phyloP scores from a whole-genome alignment of 306 rosid genomes.

The Cicer bijugum region DNA sequence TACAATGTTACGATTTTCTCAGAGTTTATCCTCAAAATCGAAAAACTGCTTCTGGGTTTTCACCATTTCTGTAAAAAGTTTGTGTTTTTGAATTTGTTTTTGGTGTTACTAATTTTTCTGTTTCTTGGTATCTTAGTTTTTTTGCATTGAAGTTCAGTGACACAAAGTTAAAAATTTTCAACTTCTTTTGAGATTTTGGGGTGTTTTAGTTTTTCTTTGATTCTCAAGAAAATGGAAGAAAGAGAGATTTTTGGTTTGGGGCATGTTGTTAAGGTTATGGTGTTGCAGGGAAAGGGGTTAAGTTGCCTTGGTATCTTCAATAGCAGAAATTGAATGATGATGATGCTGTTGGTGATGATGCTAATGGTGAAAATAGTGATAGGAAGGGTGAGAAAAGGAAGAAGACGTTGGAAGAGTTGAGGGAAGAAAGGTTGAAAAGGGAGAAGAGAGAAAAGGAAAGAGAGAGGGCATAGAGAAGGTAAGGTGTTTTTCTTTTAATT shows the following conservation, averaged over 20 bases:
- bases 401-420: conserved; percentile 76
- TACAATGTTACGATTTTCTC: conserved; percentile 45
- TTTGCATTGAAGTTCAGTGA: conserved; percentile 39
- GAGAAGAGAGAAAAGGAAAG: no score
- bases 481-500: no score
- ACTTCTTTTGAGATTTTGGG: conserved; percentile 45
- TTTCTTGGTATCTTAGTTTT: conserved; percentile 44
- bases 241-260: conserved; percentile 65
- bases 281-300: conserved; percentile 78
- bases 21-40: conserved; percentile 39
- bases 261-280: conserved; percentile 64
- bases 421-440: no score
- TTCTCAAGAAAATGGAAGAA: conserved; percentile 68
- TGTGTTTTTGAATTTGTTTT: conserved; percentile 42
- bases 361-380: conserved; percentile 26
- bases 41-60: conserved; percentile 46
- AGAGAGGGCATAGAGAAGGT: no score
- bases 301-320: conserved; percentile 87
- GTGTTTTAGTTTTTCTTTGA: conserved; percentile 34
- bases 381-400: conserved; percentile 51
- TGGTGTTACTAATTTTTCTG: not conserved
- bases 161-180: conserved; percentile 25
- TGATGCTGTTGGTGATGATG: conserved; percentile 6
- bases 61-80: conserved; percentile 43
- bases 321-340: conserved; percentile 51